These are phyloP conservation scores for Silene conica DNA, from an alignment of 148 eudicot species.

Conservation along the genomic window DNA sequence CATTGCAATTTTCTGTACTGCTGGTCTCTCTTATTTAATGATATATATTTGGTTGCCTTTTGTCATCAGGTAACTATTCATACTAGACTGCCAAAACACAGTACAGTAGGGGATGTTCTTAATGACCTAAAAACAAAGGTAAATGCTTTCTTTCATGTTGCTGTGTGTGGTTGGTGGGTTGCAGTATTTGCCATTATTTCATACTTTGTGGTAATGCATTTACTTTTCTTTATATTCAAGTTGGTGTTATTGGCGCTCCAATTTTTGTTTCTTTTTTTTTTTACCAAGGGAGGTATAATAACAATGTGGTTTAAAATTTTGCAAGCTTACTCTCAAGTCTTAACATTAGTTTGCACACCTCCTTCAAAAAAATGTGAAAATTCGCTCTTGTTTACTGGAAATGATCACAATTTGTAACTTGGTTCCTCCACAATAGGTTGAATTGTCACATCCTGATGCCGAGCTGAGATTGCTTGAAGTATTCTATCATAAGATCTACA, in stretches of 20 bases:
- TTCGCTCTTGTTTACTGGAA: not conserved
- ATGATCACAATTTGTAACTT: slow-evolving; percentile 1
- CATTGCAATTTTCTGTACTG: not conserved
- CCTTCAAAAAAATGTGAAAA: not conserved
- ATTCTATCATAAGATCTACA: slow-evolving; percentile 50
- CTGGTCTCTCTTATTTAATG: not conserved
- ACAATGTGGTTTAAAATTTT: not conserved
- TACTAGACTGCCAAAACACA: slow-evolving; percentile 74
- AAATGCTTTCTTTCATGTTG: slow-evolving; percentile 7
- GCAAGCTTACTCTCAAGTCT: not conserved
- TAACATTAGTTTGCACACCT: not conserved
- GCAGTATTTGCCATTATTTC: too few relatives aligned
- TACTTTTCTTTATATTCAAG: not conserved
- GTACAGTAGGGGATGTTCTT: slow-evolving; percentile 83
- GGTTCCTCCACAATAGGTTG: slow-evolving; percentile 40
- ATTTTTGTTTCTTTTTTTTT: not conserved
- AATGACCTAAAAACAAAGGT: slow-evolving; percentile 70
- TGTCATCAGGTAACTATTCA: slow-evolving; percentile 48
- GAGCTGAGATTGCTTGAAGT: slow-evolving; percentile 50
- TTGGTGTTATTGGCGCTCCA: not conserved
- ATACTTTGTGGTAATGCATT: not conserved
- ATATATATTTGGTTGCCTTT: slow-evolving; percentile 1
- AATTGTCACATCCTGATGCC: slow-evolving; percentile 55
- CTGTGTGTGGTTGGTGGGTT: not conserved
- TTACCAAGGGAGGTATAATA: too few relatives aligned